Conservation (phyloP, 345 rosid species). For the Schrenkiella parvula region DNA sequence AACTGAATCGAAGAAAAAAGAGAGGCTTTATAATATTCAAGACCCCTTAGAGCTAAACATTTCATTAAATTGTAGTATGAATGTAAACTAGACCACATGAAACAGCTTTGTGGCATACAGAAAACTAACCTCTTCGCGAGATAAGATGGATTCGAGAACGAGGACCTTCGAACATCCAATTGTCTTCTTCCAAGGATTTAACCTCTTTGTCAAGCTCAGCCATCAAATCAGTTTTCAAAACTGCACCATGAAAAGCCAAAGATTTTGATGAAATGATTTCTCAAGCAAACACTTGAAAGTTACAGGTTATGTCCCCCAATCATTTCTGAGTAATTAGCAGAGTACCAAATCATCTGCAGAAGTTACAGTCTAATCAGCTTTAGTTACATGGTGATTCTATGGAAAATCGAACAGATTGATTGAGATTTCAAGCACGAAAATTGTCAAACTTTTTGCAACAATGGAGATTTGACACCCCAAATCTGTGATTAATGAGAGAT, state of each 20-base stretch:
- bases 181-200: conserved; percentile 86
- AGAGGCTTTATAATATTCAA: too few species aligned
- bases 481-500: not conserved
- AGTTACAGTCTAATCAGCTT: not conserved
- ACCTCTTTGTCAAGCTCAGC: conserved; percentile 70
- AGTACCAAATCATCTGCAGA: not conserved
- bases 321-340: not conserved
- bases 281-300: not conserved
- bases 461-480: not conserved
- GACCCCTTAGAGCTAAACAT: not conserved
- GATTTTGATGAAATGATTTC: not conserved
- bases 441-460: not conserved
- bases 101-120: too few species aligned
- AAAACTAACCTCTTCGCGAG: conserved; percentile 60
- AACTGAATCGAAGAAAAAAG: not conserved
- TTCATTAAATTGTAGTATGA: too few species aligned
- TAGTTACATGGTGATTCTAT: not conserved
- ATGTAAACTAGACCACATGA: too few species aligned
- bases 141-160: conserved; percentile 78
- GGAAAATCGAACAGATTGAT: not conserved
- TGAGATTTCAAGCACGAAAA: not conserved
- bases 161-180: conserved; percentile 90
- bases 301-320: not conserved
- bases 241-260: conserved; percentile 35
- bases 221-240: conserved; percentile 73